Evolutionary conservation across 805 yeast genomes (phyloP).

Genomic region (Yamadazyma takamatsuzukensis): DNA sequence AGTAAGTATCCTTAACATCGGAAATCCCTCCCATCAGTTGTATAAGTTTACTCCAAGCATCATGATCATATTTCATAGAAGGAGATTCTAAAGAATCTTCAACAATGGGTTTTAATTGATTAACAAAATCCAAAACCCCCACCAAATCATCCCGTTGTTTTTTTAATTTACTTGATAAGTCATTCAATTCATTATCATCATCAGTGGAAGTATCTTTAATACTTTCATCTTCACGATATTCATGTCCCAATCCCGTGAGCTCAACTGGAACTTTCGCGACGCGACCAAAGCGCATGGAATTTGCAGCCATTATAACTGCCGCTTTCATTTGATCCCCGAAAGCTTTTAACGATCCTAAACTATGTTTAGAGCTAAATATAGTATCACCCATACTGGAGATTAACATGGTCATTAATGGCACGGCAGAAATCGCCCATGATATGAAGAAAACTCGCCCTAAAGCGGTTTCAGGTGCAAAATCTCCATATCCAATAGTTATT

Average conservation of each 20-base stretch:
- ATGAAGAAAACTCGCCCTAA: slow-evolving; percentile 74
- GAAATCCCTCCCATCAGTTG: slow-evolving; percentile 1
- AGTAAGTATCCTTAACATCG: slow-evolving; percentile 35
- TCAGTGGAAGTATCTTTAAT: too few relatives aligned
- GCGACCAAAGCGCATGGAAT: too few relatives aligned
- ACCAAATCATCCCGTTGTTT: slow-evolving; percentile 14
- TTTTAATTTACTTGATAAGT: too few relatives aligned
- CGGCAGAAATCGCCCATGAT: slow-evolving; percentile 77
- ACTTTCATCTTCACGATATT: too few relatives aligned
- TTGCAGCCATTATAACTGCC: too few relatives aligned
- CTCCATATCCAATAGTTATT: slow-evolving; percentile 85
- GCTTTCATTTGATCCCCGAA: too few relatives aligned
- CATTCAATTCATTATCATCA: too few relatives aligned
- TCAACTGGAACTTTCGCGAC: too few relatives aligned
- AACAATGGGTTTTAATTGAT: slow-evolving; percentile 25
- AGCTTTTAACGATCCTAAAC: too few relatives aligned
- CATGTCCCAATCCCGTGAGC: too few relatives aligned
- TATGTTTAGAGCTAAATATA: slow-evolving; percentile 27
- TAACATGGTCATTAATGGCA: slow-evolving; percentile 82
- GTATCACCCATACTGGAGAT: slow-evolving; percentile 71
- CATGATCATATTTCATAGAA: slow-evolving; percentile 40
- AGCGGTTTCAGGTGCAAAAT: slow-evolving; percentile 55
- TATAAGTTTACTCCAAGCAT: slow-evolving; percentile 45
- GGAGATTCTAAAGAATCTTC: slow-evolving; percentile 38
- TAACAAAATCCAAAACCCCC: slow-evolving; percentile 25